These are phyloP conservation scores for Ogataea trehaloabstinens DNA, from an alignment of 805 yeast species.

Conservation along the genomic window DNA sequence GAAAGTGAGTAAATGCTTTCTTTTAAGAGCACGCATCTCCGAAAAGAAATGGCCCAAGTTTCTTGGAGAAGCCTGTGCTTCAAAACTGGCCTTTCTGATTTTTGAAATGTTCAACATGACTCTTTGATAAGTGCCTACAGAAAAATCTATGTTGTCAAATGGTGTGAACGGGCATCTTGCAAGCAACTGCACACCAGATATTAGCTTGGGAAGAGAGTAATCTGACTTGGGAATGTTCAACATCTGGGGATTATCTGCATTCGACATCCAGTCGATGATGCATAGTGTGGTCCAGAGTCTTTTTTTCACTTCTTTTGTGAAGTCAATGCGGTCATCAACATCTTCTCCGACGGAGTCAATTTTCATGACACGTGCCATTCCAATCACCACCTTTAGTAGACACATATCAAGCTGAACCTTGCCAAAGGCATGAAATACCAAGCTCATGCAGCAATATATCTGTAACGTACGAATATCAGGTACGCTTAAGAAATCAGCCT, in stretches of 20 bases:
- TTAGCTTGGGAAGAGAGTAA: no score
- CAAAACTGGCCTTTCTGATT: no score
- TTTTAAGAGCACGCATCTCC: no score
- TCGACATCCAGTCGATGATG: slow-evolving; percentile 8
- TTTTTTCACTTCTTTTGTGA: slow-evolving; percentile 5
- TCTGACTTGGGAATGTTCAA: no score
- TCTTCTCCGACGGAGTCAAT: slow-evolving; percentile 3
- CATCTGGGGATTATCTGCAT: background rate
- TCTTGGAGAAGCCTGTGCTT: no score
- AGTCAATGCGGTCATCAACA: background rate
- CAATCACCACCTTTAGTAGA: slow-evolving; percentile 2
- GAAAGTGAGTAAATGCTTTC: no score
- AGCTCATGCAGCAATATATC: slow-evolving; percentile 7
- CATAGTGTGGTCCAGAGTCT: slow-evolving; percentile 6
- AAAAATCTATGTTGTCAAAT: no score
- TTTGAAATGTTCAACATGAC: no score
- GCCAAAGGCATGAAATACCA: slow-evolving; percentile 10
- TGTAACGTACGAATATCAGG: slow-evolving; percentile 10
- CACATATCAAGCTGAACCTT: background rate
- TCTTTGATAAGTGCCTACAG: no score
- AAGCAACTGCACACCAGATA: no score
- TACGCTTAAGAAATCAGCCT: slow-evolving; percentile 6
- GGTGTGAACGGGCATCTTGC: no score
- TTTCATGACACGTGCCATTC: background rate
- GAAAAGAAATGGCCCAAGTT: no score